These are phyloP conservation scores for Candida hungchunana DNA, from an alignment of 805 yeast species.

Conservation along the genomic window DNA sequence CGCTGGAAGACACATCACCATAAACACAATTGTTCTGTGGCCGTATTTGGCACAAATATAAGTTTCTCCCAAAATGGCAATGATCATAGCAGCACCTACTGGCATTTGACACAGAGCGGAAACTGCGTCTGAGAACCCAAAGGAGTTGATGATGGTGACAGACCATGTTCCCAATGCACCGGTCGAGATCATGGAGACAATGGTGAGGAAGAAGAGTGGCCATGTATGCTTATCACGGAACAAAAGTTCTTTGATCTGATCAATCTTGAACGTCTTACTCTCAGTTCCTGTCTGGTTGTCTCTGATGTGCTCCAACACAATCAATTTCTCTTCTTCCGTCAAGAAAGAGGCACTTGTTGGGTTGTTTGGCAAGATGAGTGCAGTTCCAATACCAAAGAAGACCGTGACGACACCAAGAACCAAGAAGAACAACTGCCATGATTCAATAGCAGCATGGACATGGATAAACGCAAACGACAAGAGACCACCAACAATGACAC, in stretches of 20 bases:
- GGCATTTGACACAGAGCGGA: slow-evolving; percentile 54
- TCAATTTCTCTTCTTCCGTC: slow-evolving; percentile 36
- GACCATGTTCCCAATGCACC: slow-evolving; percentile 40
- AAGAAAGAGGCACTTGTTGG: slow-evolving; percentile 36
- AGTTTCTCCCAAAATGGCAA: slow-evolving; percentile 36
- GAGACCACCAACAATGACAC: slow-evolving; percentile 42
- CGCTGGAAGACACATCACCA: slow-evolving; percentile 41
- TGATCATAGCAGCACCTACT: slow-evolving; percentile 46
- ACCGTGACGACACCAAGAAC: slow-evolving; percentile 53
- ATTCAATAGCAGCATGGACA: slow-evolving; percentile 37
- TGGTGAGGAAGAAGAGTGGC: slow-evolving; percentile 42
- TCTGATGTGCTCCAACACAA: slow-evolving; percentile 39
- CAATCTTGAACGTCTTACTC: slow-evolving; percentile 36
- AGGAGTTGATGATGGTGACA: slow-evolving; percentile 37
- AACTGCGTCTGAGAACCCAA: slow-evolving; percentile 39
- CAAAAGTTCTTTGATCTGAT: slow-evolving; percentile 40
- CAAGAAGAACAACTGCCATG: slow-evolving; percentile 62
- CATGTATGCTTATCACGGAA: slow-evolving; percentile 45
- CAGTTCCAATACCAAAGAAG: slow-evolving; percentile 42
- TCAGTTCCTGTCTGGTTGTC: slow-evolving; percentile 46
- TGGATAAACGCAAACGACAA: slow-evolving; percentile 52
- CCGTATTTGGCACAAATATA: slow-evolving; percentile 35
- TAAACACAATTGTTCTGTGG: slow-evolving; percentile 33
- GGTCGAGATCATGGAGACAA: slow-evolving; percentile 44
- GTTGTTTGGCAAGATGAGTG: slow-evolving; percentile 46